Conservation (phyloP, 1,139 yeast species). For the Yamadazyma spencermartinsiae region DNA sequence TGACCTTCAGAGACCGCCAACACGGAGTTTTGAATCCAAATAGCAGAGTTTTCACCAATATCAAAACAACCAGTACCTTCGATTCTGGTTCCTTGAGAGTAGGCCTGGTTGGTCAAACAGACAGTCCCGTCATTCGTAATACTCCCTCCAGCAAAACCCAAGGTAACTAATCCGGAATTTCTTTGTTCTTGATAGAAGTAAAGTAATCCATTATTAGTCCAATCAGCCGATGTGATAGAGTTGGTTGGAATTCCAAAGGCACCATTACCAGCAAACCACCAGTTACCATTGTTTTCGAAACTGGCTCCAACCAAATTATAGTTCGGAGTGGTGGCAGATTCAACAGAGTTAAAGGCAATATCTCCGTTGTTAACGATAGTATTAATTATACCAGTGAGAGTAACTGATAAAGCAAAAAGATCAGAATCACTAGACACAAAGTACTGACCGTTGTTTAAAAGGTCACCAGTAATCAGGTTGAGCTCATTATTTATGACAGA, state of each 20-base stretch:
- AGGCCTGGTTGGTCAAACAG: slow-evolving; percentile 26
- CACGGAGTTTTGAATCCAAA: slow-evolving; percentile 21
- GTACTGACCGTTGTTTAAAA: slow-evolving; percentile 25
- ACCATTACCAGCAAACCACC: slow-evolving; percentile 29
- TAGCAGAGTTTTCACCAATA: slow-evolving; percentile 22
- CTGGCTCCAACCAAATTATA: slow-evolving; percentile 21
- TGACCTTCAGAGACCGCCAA: slow-evolving; percentile 19
- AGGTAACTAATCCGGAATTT: slow-evolving; percentile 17
- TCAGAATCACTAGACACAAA: slow-evolving; percentile 18
- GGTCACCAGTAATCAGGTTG: slow-evolving; percentile 23
- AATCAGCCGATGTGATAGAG: slow-evolving; percentile 21
- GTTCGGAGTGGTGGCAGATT: slow-evolving; percentile 19
- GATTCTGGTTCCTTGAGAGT: slow-evolving; percentile 24
- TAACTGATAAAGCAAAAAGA: slow-evolving; percentile 14
- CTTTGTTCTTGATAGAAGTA: slow-evolving; percentile 24
- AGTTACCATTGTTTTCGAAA: slow-evolving; percentile 30
- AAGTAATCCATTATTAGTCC: slow-evolving; percentile 30
- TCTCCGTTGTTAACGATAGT: slow-evolving; percentile 24
- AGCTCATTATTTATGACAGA: slow-evolving; percentile 31
- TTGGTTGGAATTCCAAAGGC: slow-evolving; percentile 20
- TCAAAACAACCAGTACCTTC: slow-evolving; percentile 31
- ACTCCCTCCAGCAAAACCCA: slow-evolving; percentile 19
- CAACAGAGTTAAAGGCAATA: slow-evolving; percentile 23
- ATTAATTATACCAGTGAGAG: slow-evolving; percentile 11
- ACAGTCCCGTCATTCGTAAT: slow-evolving; percentile 32